phyloP scores from a whole-genome alignment of 2,329 filamentous ascomycete genomes.

The Plenodomus tracheiphilus region DNA sequence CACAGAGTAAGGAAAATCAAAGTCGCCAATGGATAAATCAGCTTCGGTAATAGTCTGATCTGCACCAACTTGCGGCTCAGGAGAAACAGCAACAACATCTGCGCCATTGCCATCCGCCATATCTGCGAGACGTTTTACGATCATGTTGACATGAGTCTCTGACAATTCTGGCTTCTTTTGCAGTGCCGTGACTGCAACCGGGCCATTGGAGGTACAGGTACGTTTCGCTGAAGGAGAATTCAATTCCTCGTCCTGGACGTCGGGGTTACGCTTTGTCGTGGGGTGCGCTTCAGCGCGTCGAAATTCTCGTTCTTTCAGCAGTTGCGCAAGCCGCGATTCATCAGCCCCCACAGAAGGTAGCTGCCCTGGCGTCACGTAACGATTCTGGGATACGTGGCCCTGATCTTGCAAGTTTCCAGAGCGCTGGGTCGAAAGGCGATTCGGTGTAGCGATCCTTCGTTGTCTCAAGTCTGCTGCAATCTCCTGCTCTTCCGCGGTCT shows the following conservation, averaged over 20 bases:
- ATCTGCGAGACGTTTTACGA: neutral
- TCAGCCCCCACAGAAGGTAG: neutral
- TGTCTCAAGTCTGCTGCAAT: slow-evolving; percentile 1
- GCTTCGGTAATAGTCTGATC: neutral
- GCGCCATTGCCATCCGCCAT: neutral
- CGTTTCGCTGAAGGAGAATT: neutral
- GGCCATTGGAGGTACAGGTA: neutral
- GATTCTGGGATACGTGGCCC: no score
- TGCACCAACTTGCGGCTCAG: neutral
- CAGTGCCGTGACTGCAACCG: neutral
- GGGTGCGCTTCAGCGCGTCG: slow-evolving; percentile 1
- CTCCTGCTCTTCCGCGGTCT: slow-evolving; percentile 13
- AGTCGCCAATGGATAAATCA: neutral
- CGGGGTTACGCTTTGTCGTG: slow-evolving; percentile 4
- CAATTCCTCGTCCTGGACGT: neutral
- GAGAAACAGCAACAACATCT: neutral
- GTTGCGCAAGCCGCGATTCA: neutral
- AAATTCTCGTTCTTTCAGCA: slow-evolving; percentile 1
- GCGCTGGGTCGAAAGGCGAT: neutral
- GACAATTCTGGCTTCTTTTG: neutral
- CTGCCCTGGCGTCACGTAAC: no score
- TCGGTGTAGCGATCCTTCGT: neutral
- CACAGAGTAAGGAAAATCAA: neutral
- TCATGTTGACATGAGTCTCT: slow-evolving; percentile 1
- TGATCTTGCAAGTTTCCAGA: no score